Conservation (phyloP, 768 basidiomycete species). For the Phylloporus arenicola region DNA sequence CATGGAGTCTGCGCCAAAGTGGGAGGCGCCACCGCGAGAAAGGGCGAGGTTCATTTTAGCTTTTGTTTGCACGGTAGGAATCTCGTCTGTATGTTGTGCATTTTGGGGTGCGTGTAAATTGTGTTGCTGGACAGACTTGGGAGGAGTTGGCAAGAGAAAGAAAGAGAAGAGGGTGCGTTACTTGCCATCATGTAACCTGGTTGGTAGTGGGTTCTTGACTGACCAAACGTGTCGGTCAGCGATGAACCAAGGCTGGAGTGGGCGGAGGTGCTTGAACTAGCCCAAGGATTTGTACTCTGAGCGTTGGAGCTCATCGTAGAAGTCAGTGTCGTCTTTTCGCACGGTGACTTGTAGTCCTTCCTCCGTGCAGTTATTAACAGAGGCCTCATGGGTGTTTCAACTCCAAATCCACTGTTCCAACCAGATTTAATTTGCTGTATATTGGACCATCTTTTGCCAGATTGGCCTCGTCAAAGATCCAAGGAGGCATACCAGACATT, state of each 20-base stretch:
- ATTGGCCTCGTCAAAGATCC: not conserved
- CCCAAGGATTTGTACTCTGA: constrained; percentile 50
- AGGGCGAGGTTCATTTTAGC: constrained; percentile 73
- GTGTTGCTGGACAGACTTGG: constrained; percentile 57
- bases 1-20: constrained; percentile 84
- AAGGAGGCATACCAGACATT: not conserved
- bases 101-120: constrained; percentile 52
- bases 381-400: no score
- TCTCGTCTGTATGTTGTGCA: constrained; percentile 63
- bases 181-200: constrained; percentile 76
- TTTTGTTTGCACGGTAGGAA: constrained; percentile 72
- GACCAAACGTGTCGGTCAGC: constrained; percentile 62
- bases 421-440: not conserved
- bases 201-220: constrained; percentile 74
- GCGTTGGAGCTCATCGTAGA: constrained; percentile 26
- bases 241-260: constrained; percentile 40
- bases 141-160: not conserved
- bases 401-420: no score
- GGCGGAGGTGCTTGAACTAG: constrained; percentile 36
- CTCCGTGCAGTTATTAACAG: no score
- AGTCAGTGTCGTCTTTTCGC: not conserved
- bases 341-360: no score
- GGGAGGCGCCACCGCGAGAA: constrained; percentile 56
- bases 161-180: not conserved
- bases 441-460: not conserved